phyloP scores from a whole-genome alignment of 139 green algal genomes.

The Micractinium sp. region DNA sequence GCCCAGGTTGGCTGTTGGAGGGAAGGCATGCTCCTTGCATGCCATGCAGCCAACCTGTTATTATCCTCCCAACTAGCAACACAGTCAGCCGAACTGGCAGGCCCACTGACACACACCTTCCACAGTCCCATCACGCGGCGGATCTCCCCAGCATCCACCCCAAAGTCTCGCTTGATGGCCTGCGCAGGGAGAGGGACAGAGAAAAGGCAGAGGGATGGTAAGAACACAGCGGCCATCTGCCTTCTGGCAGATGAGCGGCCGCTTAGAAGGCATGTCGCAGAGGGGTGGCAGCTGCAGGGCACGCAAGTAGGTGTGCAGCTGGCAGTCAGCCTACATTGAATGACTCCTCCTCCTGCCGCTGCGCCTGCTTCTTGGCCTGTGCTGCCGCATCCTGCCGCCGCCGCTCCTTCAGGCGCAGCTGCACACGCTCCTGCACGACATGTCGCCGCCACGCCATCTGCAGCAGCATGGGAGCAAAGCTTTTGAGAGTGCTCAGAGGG shows the following conservation, averaged over 20 bases:
- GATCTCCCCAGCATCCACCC: constrained; percentile 42
- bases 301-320: neutral
- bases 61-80: neutral
- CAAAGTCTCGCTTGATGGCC: constrained; percentile 43
- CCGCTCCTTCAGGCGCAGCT: constrained; percentile 39
- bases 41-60: neutral
- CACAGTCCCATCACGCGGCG: constrained; percentile 53
- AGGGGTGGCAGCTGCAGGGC: neutral
- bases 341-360: constrained; percentile 53
- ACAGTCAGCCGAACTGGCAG: neutral
- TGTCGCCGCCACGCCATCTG: constrained; percentile 64
- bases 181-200: neutral
- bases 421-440: constrained; percentile 48
- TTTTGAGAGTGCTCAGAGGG: neutral
- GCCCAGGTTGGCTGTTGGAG: neutral
- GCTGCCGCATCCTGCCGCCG: constrained; percentile 36
- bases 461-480: constrained; percentile 20
- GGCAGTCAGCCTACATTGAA: constrained; percentile 34
- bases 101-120: constrained; percentile 32
- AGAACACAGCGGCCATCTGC: too few species aligned
- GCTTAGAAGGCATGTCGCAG: neutral
- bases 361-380: constrained; percentile 32
- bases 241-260: neutral
- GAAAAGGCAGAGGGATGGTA: neutral
- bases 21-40: neutral